Percentiles rank a stretch among this genome's conserved stretches.
Evolutionary conservation across 495 filamentous ascomycete genomes (phyloP).

Genomic region (Penicillium ucsense): DNA sequence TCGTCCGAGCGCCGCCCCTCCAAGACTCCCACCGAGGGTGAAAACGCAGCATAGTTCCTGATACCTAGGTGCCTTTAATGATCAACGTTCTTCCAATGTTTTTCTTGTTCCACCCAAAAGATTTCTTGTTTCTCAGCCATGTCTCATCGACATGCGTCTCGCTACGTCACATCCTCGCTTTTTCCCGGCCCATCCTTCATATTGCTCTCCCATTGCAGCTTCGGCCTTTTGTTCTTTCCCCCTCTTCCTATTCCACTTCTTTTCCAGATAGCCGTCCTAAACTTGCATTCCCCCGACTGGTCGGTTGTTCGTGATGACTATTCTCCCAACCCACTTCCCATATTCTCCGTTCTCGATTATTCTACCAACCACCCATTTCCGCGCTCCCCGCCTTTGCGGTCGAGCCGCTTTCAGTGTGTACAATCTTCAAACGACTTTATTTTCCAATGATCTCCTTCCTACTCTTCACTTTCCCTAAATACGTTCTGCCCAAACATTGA

Average conservation of each 20-base stretch:
- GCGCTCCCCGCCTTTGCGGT: too few relatives aligned
- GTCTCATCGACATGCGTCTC: conserved; percentile 10
- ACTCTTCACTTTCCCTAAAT: neutral
- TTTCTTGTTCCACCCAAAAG: conserved; percentile 24
- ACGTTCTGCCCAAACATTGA: neutral
- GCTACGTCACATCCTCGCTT: conserved; percentile 6
- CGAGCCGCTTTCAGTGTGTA: conserved; percentile 18
- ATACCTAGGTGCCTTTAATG: conserved; percentile 30
- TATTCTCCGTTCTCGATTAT: too few relatives aligned
- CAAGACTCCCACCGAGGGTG: conserved; percentile 40
- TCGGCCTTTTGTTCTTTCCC: conserved; percentile 1
- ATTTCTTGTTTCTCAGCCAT: conserved; percentile 17
- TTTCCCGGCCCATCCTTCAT: conserved; percentile 11
- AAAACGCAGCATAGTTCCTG: conserved; percentile 39
- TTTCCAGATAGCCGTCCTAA: conserved; percentile 9
- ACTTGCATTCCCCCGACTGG: conserved; percentile 28
- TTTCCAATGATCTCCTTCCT: neutral
- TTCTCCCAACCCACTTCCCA: conserved; percentile 7
- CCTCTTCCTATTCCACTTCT: too few relatives aligned
- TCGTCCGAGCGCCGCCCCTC: conserved; percentile 33
- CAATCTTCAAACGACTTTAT: conserved; percentile 24
- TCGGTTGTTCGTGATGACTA: conserved; percentile 16
- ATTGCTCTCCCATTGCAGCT: conserved; percentile 10
- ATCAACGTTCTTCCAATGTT: conserved; percentile 34
- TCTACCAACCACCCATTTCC: too few relatives aligned